Evolutionary conservation across 1,139 yeast species (phyloP).

Genomic region (Zygosaccharomyces pseudobailii): DNA sequence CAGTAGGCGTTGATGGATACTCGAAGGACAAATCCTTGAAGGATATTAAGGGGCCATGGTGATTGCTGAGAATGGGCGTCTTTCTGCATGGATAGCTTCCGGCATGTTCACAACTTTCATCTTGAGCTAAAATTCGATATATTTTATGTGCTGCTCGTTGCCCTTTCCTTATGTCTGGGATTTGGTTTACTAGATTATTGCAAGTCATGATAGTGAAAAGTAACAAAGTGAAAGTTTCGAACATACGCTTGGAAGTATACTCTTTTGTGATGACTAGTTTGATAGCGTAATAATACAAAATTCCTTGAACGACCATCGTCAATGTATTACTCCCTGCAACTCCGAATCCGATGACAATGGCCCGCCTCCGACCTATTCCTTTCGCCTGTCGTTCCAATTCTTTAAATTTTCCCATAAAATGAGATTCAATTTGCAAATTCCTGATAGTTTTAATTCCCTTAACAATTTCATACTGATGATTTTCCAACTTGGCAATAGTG

Average conservation of each 20-base stretch:
- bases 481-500: conserved; percentile 51
- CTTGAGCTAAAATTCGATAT: conserved; percentile 40
- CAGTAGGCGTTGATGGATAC: conserved; percentile 39
- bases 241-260: conserved; percentile 52
- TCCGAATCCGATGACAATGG: conserved; percentile 54
- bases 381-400: conserved; percentile 32
- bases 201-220: conserved; percentile 69
- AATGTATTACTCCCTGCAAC: conserved; percentile 53
- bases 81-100: conserved; percentile 9
- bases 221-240: conserved; percentile 67
- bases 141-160: conserved; percentile 63
- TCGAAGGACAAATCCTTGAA: conserved; percentile 46
- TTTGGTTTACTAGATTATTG: conserved; percentile 50
- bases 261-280: conserved; percentile 52
- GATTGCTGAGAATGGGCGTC: conserved; percentile 18
- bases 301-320: conserved; percentile 58
- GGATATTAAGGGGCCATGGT: conserved; percentile 31
- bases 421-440: conserved; percentile 46
- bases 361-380: conserved; percentile 43
- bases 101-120: conserved; percentile 5
- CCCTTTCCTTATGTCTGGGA: conserved; percentile 78
- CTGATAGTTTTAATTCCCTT: conserved; percentile 60
- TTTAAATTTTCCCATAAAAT: conserved; percentile 42
- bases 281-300: conserved; percentile 74
- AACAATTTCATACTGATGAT: conserved; percentile 53